Percentiles rank a stretch among this genome's conserved stretches.
Evolutionary conservation across 768 basidiomycete genomes (phyloP).

Genomic region (Mycena kentingensis): DNA sequence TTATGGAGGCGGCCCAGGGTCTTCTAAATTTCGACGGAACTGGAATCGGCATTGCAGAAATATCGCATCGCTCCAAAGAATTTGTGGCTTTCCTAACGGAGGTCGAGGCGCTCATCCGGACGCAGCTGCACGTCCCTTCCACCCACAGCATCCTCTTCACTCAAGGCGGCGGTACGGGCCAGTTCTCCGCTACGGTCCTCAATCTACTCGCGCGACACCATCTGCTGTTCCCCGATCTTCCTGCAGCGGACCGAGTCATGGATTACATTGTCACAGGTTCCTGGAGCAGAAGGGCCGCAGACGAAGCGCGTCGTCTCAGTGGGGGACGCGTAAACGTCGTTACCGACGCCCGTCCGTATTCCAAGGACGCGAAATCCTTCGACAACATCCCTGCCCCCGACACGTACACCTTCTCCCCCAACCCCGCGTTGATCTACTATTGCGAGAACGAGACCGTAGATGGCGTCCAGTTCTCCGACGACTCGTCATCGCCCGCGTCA

Average conservation of each 20-base stretch:
- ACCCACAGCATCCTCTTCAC: constrained; percentile 89
- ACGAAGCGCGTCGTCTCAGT: constrained; percentile 77
- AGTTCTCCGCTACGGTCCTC: constrained; percentile 90
- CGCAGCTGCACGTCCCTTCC: constrained; percentile 77
- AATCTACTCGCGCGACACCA: constrained; percentile 88
- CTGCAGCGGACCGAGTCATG: constrained; percentile 57
- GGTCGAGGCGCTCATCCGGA: constrained; percentile 68
- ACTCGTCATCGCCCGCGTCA: constrained; percentile 52
- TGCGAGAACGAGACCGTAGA: constrained; percentile 99
- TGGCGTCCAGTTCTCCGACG: constrained; percentile 82
- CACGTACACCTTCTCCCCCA: constrained; percentile 73
- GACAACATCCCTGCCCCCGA: constrained; percentile 77
- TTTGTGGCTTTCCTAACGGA: constrained; percentile 71
- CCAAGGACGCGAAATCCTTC: constrained; percentile 68
- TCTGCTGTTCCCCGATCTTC: constrained; percentile 65
- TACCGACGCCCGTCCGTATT: constrained; percentile 64
- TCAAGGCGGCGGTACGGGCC: constrained; percentile 90
- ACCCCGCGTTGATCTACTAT: constrained; percentile 92
- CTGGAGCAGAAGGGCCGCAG: constrained; percentile 86
- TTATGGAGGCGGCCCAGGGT: constrained; percentile 78
- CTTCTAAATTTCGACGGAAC: constrained; percentile 89
- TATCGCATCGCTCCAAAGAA: constrained; percentile 93
- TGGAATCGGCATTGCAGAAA: constrained; percentile 94
- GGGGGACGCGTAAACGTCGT: constrained; percentile 66
- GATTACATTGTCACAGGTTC: constrained; percentile 94